Evolutionary conservation across 176 grass and related monocot genomes (phyloP).

Genomic region (Chrysopogon serrulatus): DNA sequence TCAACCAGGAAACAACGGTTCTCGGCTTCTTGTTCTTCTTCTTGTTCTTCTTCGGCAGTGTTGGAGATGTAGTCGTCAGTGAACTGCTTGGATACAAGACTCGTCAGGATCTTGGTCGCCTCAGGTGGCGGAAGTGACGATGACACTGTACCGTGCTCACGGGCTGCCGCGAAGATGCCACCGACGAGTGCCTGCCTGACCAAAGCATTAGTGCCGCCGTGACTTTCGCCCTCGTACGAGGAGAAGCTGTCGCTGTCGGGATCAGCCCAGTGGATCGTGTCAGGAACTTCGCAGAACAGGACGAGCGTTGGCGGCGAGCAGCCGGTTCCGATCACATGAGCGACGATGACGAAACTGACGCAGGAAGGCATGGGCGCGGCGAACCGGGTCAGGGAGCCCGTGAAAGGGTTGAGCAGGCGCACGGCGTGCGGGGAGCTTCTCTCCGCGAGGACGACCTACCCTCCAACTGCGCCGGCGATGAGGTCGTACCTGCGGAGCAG

Average conservation of each 20-base stretch:
- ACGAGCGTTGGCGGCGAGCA: not conserved
- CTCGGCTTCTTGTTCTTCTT: no score
- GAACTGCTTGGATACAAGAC: not conserved
- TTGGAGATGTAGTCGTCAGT: not conserved
- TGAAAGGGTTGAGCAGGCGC: no score
- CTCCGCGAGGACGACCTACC: no score
- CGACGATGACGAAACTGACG: fast-evolving
- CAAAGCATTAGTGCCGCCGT: no score
- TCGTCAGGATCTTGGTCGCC: not conserved
- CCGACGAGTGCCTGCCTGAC: not conserved
- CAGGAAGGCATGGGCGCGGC: not conserved
- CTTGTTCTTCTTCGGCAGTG: not conserved
- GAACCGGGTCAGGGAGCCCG: not conserved
- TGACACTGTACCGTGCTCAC: not conserved
- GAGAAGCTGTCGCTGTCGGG: not conserved
- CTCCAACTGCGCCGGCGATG: no score
- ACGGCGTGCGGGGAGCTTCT: not conserved
- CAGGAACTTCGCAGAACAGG: no score
- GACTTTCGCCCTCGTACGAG: no score
- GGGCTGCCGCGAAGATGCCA: not conserved
- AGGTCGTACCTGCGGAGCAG: no score
- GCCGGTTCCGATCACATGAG: not conserved
- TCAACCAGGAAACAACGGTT: not conserved
- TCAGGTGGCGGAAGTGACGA: fast-evolving
- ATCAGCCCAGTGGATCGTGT: not conserved